Evolutionary conservation across 768 basidiomycete species (phyloP).

Genomic region (Chalciporus piperatus): DNA sequence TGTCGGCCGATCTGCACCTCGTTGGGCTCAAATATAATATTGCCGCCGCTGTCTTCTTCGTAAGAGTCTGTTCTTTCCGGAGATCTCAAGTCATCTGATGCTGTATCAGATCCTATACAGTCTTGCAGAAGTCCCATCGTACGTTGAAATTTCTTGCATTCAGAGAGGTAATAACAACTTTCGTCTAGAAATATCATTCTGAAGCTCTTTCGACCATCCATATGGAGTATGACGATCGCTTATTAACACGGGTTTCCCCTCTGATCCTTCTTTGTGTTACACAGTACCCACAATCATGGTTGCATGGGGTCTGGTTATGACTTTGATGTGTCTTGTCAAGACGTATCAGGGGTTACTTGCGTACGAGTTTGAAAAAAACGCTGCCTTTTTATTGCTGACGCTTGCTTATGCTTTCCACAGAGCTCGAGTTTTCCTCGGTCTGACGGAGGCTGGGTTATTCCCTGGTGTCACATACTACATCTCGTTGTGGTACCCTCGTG

Average conservation of each 20-base stretch:
- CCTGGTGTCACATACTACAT: slow-evolving; percentile 44
- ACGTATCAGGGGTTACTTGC: slow-evolving; percentile 28
- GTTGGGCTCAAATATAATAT: slow-evolving; percentile 35
- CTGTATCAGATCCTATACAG: slow-evolving; percentile 34
- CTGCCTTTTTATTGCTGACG: background rate
- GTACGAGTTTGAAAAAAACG: slow-evolving; percentile 22
- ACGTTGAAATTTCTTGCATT: slow-evolving; percentile 7
- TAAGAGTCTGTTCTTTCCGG: slow-evolving; percentile 7
- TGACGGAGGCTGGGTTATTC: slow-evolving; percentile 46
- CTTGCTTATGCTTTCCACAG: slow-evolving; percentile 15
- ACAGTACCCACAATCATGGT: slow-evolving; percentile 41
- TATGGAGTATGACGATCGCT: slow-evolving; percentile 30
- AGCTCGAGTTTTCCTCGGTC: slow-evolving; percentile 42
- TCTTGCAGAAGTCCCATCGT: slow-evolving; percentile 39
- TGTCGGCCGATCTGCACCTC: slow-evolving; percentile 38
- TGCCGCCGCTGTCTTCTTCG: slow-evolving; percentile 40
- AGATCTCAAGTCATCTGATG: background rate
- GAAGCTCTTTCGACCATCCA: slow-evolving; percentile 35
- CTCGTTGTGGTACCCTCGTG: slow-evolving; percentile 59
- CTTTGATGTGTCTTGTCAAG: slow-evolving; percentile 38
- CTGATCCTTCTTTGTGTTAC: slow-evolving; percentile 9
- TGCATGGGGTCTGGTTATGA: slow-evolving; percentile 39
- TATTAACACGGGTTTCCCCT: background rate
- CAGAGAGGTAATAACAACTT: slow-evolving; percentile 1
- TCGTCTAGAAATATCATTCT: slow-evolving; percentile 35